Evolutionary conservation across 2,329 filamentous ascomycete species (phyloP), one percentile per base, ranked within the genome.

Genomic region (Grosmannia serpens): DNA sequence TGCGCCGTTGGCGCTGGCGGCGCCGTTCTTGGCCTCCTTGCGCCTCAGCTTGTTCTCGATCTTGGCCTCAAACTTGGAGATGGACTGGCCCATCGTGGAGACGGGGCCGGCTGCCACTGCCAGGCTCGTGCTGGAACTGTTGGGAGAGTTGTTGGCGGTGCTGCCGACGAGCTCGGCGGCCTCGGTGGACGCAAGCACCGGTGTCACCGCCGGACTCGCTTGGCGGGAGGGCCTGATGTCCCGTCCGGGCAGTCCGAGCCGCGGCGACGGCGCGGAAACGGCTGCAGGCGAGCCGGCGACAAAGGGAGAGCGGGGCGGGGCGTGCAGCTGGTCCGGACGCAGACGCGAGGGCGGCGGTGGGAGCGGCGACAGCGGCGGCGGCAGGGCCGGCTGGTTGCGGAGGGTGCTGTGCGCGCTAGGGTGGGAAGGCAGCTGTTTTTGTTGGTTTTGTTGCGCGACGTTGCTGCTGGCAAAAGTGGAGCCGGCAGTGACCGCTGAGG

Each of bases 161-260:
- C 15, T 27, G 26, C 6, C 47, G 26, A 20, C 15, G 15, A 4
- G 13, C 26, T 24, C 50, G 9, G 31, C 20, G 3, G 29, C 4
- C 3, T 15, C 11, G 4, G 50, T 13, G 4, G 31, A 26, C 7
- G 31, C 52, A 35, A 24, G 11, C 24, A 27, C 13, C 22, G 15
- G 44, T 8, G 55, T 46, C 33, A 53, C 26, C 4, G 56, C 58
- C 47, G 56, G 57, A 22, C 55, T 58, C 7, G 52, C 29, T 22
- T 61, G 59, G 3, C 51, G 57, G 24, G 53, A 58, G 22, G 70
- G 70, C 6, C 67, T 66, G 53, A 71, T 68, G 41, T 69, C 68
- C 35, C 65, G 64, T 24, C 68, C 68, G 0, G 68, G 65, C 10
- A 70, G 61, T 22, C 63, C 64, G 46, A 31, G 8, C 3, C 52